These are phyloP conservation scores for Quercus alba DNA, from an alignment of 306 rosid genomes.

Conservation along the genomic window DNA sequence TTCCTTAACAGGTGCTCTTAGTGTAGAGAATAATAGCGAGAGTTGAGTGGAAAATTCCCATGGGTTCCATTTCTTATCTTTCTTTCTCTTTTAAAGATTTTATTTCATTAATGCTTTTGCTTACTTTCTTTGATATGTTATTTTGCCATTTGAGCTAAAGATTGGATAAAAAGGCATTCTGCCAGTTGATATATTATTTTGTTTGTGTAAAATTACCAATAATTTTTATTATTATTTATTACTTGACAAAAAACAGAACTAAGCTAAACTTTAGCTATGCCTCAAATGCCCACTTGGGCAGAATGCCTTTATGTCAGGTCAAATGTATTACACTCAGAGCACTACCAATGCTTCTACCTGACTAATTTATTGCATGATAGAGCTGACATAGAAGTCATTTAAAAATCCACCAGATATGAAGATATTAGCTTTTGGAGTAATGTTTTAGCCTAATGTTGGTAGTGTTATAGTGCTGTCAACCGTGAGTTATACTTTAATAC, in stretches of 20 bases:
- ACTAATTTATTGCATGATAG: slow-evolving; percentile 10
- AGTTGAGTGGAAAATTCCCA: slow-evolving; percentile 9
- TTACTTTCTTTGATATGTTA: neutral
- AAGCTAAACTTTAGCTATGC: neutral
- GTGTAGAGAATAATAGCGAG: neutral
- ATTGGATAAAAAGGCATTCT: too few relatives aligned
- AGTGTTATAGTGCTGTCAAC: neutral
- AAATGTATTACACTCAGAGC: neutral
- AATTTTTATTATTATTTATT: neutral
- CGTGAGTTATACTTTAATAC: neutral
- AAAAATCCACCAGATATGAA: neutral
- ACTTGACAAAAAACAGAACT: neutral
- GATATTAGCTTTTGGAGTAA: neutral
- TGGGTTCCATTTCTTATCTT: neutral
- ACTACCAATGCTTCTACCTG: neutral
- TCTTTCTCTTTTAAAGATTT: neutral
- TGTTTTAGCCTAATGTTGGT: too few relatives aligned
- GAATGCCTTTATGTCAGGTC: slow-evolving; percentile 7
- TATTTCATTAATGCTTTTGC: neutral
- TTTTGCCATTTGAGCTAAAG: neutral
- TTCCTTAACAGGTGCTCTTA: slow-evolving; percentile 75
- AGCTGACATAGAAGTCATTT: neutral
- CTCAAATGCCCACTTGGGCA: neutral
- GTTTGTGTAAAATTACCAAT: too few relatives aligned
- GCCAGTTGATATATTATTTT: too few relatives aligned